phyloP scores from a whole-genome alignment of 2,329 filamentous ascomycete genomes.

The Fusarium bulbicola region DNA sequence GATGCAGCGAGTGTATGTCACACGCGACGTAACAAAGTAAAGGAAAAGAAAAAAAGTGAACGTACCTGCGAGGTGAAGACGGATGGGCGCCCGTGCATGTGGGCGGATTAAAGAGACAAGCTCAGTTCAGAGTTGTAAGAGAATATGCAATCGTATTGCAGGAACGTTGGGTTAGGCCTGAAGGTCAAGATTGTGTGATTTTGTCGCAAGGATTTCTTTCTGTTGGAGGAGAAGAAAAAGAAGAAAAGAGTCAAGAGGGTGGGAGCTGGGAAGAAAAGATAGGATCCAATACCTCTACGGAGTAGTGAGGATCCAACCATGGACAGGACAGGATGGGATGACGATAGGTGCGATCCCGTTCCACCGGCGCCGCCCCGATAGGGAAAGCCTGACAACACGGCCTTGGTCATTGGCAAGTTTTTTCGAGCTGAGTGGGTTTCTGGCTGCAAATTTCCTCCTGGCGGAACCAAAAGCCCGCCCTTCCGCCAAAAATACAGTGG shows the following conservation, averaged over 20 bases:
- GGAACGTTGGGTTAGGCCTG: conserved; percentile 14
- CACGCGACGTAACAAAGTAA: background rate
- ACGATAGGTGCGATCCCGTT: conserved; percentile 21
- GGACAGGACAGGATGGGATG: background rate
- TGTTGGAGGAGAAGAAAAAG: conserved; percentile 22
- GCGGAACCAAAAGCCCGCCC: conserved; percentile 24
- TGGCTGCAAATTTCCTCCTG: conserved; percentile 3
- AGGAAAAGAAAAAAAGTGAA: conserved; percentile 13
- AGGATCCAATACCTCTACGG: background rate
- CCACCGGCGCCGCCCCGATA: conserved; percentile 15
- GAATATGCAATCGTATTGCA: conserved; percentile 27
- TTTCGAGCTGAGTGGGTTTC: conserved; percentile 25
- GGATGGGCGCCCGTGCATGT: conserved; percentile 87
- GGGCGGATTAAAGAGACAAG: conserved; percentile 63
- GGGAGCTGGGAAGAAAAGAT: conserved; percentile 25
- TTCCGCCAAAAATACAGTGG: conserved; percentile 6
- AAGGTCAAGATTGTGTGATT: background rate
- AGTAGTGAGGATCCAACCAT: background rate
- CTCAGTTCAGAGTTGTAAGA: conserved; percentile 41
- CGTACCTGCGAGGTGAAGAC: conserved; percentile 87
- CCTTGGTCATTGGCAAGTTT: conserved; percentile 42
- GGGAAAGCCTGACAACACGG: conserved; percentile 34
- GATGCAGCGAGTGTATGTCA: background rate
- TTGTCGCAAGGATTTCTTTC: conserved; percentile 31
- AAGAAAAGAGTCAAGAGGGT: conserved; percentile 21